Evolutionary conservation across 192 early-diverging fungal species (phyloP), one percentile per base, ranked within the genome.

Genomic region (Lunasporangiospora selenospora): DNA sequence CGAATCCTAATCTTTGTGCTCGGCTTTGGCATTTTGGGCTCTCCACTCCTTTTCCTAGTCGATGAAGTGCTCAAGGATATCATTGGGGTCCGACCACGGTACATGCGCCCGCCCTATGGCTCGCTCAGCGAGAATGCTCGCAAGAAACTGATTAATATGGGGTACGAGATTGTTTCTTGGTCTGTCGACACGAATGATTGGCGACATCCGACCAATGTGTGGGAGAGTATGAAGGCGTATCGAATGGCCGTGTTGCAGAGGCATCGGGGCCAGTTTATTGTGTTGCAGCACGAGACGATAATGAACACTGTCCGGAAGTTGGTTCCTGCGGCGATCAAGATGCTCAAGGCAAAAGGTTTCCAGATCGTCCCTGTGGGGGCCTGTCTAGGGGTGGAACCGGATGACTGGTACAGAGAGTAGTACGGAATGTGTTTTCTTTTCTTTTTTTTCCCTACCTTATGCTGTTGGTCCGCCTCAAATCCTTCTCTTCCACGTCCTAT

Each of bases 31-130:
- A n/a, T n/a, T n/a, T n/a, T n/a, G n/a, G n/a, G n/a, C n/a, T n/a
- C n/a, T 13, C n/a, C 16, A 18, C 9, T 19, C 42, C 4, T 16
- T 16, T n/a, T 3, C 9, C 19, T n/a, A 70, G 58, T 70, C 13
- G 81, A 83, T 31, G 75, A 78, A 11, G 65, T 75, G 0, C 66
- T 88, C 48, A 36, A 65, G 37, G 53, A 71, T 18, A 61, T 79
- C 12, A 82, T 80, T 56, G 86, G 86, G 23, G 73, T 86, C 16
- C 71, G 61, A 3, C 83, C 86, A 23, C 56, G 54, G 3, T 88
- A 79, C 57, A 78, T 87, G 52, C 80, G 88, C 12, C 85, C 86
- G 3, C 84, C 86, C 0, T 86, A 54, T 65, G 81, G 81, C 13
- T 44, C 37, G 38, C n/a, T 56, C 16, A 55, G 55, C 52, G 7